These are phyloP conservation scores for Polytrichum formosum DNA, from an alignment of 225 moss, liverwort and hornwort genomes.

Conservation along the genomic window DNA sequence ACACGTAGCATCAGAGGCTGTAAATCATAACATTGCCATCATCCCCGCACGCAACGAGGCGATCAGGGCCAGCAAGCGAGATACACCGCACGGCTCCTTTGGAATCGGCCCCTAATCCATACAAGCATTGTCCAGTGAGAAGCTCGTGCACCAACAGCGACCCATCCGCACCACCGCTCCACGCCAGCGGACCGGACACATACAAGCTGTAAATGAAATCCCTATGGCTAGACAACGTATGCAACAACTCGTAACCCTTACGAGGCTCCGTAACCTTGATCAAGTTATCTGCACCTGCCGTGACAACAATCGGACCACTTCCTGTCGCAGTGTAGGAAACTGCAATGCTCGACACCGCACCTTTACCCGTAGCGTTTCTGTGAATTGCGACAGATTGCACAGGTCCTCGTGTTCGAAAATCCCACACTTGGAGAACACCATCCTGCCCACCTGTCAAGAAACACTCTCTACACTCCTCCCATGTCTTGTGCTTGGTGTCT, in stretches of 20 bases:
- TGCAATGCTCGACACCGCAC: conserved; percentile 54
- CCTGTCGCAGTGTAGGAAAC: conserved; percentile 54
- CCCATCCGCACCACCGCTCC: conserved; percentile 86
- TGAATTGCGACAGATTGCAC: conserved; percentile 49
- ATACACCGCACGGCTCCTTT: conserved; percentile 85
- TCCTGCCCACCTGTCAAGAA: conserved; percentile 92
- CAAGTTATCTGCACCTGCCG: conserved; percentile 74
- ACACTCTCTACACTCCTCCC: conserved; percentile 43
- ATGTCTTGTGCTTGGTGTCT: conserved; percentile 31
- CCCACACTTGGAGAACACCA: conserved; percentile 86
- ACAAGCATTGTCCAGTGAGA: conserved; percentile 75
- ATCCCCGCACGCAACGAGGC: conserved; percentile 76
- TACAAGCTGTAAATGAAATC: conserved; percentile 85
- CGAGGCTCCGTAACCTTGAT: conserved; percentile 79
- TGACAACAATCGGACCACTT: conserved; percentile 66
- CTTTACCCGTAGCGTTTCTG: conserved; percentile 52
- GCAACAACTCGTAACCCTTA: conserved; percentile 54
- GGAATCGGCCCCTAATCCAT: conserved; percentile 79
- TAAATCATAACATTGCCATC: conserved; percentile 95
- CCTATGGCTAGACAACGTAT: conserved; percentile 57
- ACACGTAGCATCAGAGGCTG: conserved; percentile 19
- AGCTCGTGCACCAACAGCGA: conserved; percentile 83
- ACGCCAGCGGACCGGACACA: conserved; percentile 66
- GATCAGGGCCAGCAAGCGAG: conserved; percentile 61
- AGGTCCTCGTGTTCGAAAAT: conserved; percentile 67